A percentile compares a stretch with the other conserved stretches of the same genome.
phyloP scores from a whole-genome alignment of 148 eudicot genomes.

The Rhododendron williamsianum region DNA sequence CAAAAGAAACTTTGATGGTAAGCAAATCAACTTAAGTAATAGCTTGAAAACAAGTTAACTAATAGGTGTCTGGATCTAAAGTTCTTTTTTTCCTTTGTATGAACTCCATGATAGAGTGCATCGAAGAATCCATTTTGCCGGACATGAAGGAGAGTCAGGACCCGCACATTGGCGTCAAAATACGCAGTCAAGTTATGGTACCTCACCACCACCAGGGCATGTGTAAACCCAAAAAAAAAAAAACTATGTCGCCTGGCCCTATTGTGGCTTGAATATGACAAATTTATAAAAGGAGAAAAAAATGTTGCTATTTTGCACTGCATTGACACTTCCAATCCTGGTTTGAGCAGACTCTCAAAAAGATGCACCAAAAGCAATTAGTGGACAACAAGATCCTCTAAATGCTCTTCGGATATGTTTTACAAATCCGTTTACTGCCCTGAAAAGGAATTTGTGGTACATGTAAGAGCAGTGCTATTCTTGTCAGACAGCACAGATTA shows the following conservation, averaged over 20 bases:
- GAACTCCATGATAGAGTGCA: not conserved
- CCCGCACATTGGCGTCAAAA: not conserved
- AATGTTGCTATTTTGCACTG: not conserved
- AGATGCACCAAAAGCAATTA: not conserved
- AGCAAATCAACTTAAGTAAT: not conserved
- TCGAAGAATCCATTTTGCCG: not conserved
- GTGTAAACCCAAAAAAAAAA: not conserved
- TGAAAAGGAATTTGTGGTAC: not conserved
- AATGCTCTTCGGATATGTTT: not conserved
- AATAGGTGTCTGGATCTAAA: not conserved
- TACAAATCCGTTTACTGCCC: not conserved
- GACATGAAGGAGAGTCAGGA: not conserved
- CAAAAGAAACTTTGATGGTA: not conserved
- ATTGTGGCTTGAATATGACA: not conserved
- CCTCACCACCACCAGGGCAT: not conserved
- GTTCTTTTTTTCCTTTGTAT: not conserved
- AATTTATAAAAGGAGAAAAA: not conserved
- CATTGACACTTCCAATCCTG: not conserved
- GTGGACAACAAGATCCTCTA: not conserved
- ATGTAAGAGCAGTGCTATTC: not conserved
- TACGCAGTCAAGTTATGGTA: not conserved
- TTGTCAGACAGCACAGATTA: not conserved
- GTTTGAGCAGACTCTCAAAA: not conserved
- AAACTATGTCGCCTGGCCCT: not conserved
- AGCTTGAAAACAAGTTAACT: not conserved